Base-by-base conservation (phyloP, 2,329 filamentous ascomycete species). In the Ascochyta pisi region DNA sequence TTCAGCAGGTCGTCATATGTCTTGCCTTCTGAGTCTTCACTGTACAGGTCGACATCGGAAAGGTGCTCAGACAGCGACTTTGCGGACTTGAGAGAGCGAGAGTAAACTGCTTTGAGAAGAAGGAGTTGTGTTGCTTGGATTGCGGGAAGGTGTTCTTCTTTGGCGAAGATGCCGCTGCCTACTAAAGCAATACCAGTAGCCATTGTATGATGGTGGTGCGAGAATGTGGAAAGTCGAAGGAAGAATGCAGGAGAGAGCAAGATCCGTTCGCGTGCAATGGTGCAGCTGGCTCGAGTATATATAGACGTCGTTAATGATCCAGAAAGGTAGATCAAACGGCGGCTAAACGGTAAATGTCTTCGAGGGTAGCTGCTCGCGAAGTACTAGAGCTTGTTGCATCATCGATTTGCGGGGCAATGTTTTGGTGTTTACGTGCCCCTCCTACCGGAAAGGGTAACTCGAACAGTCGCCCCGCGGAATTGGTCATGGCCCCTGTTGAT, bases 21-120 rank as follows among this genome's bases (percentile, higher is more conserved):
- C 59, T 79, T 80, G 50, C 77, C 81, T 3, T 74, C 63, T 4
- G 76, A 78, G 66, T 84, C 83, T 57, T 84, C 82, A 57, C 82
- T 84, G 78, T 89, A 89, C 50, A 87, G 70, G 24, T 84, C 83
- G 13, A 85, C 71, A 15, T 68, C 66, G 0, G 52, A 69, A 19
- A 78, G 73, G 19, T 80, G 76, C 2, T 74, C 70, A 3, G 65
- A 62, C 0, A 73, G 61, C 1, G 59, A 34, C 35, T 82, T 68
- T n/a, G 86, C 86, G 0, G 86, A 86, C 16, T 78, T 74, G 46
- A 84, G 79, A 10, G 84, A 85, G 48, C 87, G 84, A 3, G 86
- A 89, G 75, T 87, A 91, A 61, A 89, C 79, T 22, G 86, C 86
- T 74, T 86, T 88, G 61, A 91, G 81, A 12, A 75, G 72, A 10